Conservation (phyloP, 164 flowering plant species). For the Pachysandra terminalis region DNA sequence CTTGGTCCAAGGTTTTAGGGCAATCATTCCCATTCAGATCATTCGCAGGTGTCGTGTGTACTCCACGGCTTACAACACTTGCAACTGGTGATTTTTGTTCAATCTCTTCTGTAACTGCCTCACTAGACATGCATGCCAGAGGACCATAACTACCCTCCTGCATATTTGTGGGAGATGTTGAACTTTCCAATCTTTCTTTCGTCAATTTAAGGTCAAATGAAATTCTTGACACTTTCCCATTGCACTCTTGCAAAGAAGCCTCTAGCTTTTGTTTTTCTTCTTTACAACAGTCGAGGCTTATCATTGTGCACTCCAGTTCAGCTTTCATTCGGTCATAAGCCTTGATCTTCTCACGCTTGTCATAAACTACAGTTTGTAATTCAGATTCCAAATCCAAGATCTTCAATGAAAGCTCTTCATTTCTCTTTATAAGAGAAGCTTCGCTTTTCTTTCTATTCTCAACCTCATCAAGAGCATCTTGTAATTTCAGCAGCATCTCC, state of each 20-base stretch:
- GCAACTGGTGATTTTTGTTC: not conserved
- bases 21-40: not conserved
- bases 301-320: constrained; percentile 75
- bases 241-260: constrained; percentile 58
- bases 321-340: constrained; percentile 73
- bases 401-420: constrained; percentile 59
- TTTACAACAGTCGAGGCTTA: constrained; percentile 89
- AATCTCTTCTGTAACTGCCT: constrained; percentile 3
- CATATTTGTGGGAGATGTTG: constrained; percentile 14
- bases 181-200: constrained; percentile 38
- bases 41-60: not conserved
- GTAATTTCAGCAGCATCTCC: constrained; percentile 82
- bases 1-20: constrained; percentile 11
- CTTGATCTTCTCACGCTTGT: constrained; percentile 62
- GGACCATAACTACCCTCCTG: constrained; percentile 16
- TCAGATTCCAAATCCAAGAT: constrained; percentile 71
- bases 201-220: constrained; percentile 35
- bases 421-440: constrained; percentile 61
- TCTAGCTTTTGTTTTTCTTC: constrained; percentile 86
- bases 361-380: constrained; percentile 44
- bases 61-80: not conserved
- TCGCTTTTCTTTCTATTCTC: constrained; percentile 81
- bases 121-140: constrained; percentile 12
- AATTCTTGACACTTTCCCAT: constrained; percentile 42
- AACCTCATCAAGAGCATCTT: constrained; percentile 78